Base-by-base conservation (phyloP, 2,329 filamentous ascomycete species). In the Talaromyces sp. region DNA sequence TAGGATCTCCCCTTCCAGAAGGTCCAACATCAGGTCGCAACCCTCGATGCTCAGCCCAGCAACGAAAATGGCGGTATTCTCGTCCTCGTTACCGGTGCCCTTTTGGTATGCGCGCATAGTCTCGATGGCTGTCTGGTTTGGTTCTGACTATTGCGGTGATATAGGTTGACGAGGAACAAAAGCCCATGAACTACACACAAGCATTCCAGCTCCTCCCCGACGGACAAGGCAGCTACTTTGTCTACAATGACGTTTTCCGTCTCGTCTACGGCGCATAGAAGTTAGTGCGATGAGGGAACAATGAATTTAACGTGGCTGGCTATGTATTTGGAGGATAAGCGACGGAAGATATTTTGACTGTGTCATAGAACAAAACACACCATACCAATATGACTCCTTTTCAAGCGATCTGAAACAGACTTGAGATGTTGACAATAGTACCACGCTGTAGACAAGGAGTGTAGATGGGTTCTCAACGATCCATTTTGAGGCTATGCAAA, bases 181-280 rank as follows among this genome's bases (percentile, higher is more conserved):
- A 87, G 74, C 91, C 92, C 52, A 95, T 97, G 90, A 93, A 87
- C 85, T 99, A 93, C 82, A 89, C 89, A 64, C 93, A 98, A 82
- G 82, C 86, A 64, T 98, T 98, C 86, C 90, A 96, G 79, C 89
- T 98, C 68, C 79, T 87, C 70, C 88, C 87, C 67, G 90, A 92
- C 63, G 79, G 79, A 33, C 70, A 73, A 60, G 89, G 88, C 72
- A 88, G 84, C 80, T 97, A 90, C 83, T 97, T 87, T 78, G 90
- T 98, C 76, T 89, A 89, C 83, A 97, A 98, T 84, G 94, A 98
- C 79, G 82, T 98, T 77, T 98, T 98, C 88, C 91, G 91, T 81
- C 87, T 98, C 68, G 86, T 97, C 71, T 94, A 91, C 80, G 68
- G 72, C 59, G 71, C 71, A 31, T 66, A 66, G 71, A 67, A 69